Conservation (phyloP, 305 asterid genomes). For the Caryopteris hybrid region DNA sequence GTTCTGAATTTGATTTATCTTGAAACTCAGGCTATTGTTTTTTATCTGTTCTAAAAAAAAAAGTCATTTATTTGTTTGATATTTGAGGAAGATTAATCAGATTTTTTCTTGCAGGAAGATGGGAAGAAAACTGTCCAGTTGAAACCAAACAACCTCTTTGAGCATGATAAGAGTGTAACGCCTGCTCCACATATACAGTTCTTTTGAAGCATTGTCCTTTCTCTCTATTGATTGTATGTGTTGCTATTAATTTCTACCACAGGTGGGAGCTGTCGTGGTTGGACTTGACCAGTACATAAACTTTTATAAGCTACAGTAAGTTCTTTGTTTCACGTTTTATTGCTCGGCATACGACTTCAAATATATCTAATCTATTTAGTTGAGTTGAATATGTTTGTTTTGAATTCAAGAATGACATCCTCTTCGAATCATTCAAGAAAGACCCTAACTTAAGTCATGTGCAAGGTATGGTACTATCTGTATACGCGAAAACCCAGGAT, state of each 20-base stretch:
- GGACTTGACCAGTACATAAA: conserved; percentile 83
- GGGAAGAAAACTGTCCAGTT: conserved; percentile 58
- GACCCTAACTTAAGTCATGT: neutral
- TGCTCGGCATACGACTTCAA: neutral
- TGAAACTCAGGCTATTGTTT: neutral
- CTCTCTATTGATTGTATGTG: conserved; percentile 10
- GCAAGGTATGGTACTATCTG: conserved; percentile 91
- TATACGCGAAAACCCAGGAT: conserved; percentile 94
- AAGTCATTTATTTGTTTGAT: neutral
- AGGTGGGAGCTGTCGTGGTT: conserved; percentile 98
- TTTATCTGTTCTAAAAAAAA: neutral
- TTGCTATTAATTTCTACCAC: conserved; percentile 21
- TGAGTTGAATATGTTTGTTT: neutral
- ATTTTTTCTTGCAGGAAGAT: conserved; percentile 59
- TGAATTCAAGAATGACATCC: neutral
- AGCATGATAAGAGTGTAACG: conserved; percentile 77
- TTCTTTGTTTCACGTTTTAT: conserved; percentile 18
- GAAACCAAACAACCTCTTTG: conserved; percentile 52
- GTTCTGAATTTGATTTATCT: neutral
- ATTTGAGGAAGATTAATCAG: conserved; percentile 9
- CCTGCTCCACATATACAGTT: conserved; percentile 12
- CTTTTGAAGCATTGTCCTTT: conserved; percentile 9
- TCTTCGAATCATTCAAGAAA: neutral
- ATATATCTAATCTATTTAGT: neutral
- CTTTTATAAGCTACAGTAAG: conserved; percentile 85